These are phyloP conservation scores for Blastomyces percursus DNA, from an alignment of 2,329 filamentous ascomycete genomes.

Conservation along the genomic window DNA sequence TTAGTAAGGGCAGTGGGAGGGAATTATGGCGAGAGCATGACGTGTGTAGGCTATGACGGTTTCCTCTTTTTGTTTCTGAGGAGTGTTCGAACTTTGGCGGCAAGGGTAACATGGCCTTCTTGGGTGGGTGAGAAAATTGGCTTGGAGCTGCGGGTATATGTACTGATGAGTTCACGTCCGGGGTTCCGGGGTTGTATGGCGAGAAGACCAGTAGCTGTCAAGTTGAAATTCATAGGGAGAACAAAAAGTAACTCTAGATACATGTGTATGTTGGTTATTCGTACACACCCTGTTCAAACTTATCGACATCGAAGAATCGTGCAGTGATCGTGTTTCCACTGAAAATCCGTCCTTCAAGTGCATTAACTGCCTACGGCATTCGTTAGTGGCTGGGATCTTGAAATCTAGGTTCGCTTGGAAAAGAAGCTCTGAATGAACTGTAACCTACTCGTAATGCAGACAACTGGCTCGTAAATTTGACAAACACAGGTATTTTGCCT, in stretches of 20 bases:
- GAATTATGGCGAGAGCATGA: background rate
- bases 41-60: background rate
- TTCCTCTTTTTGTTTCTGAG: background rate
- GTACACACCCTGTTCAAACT: conserved; percentile 61
- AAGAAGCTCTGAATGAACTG: background rate
- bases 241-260: background rate
- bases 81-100: background rate
- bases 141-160: background rate
- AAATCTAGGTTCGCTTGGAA: background rate
- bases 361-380: conserved; percentile 63
- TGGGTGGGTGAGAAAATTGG: background rate
- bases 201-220: too few relatives aligned
- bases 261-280: conserved; percentile 20
- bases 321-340: conserved; percentile 77
- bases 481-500: conserved; percentile 59
- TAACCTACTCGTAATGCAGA: conserved; percentile 67
- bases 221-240: conserved; percentile 5
- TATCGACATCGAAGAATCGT: conserved; percentile 68
- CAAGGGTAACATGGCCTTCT: background rate
- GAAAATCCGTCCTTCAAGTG: conserved; percentile 76
- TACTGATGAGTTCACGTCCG: background rate
- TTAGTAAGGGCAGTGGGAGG: background rate
- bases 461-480: conserved; percentile 79
- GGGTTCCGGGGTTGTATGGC: background rate
- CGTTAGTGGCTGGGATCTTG: background rate